Evolutionary conservation across 805 yeast species (phyloP), one percentile per base, ranked within the genome.

Genomic region (Hanseniaspora clermontiae): DNA sequence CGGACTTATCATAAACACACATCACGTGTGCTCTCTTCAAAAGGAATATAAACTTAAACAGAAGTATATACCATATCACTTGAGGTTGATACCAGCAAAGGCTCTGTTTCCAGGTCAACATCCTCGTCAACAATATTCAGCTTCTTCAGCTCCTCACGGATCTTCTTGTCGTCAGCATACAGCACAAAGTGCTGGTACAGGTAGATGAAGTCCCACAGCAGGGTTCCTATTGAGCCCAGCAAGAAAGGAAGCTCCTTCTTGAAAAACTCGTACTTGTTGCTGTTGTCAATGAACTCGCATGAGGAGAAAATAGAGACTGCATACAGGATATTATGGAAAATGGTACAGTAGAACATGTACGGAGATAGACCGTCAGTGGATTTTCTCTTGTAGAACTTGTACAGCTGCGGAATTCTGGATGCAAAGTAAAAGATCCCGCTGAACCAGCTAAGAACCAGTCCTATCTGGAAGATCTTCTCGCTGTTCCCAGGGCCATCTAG

Each of bases 301-400:
- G 87, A 80, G 1, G 83, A 73, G 43, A 89, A 61, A 31, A 91
- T 88, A 7, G 95, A 84, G 7, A 79, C 61, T 0, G 93, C 79
- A 67, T 91, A 90, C 1, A 88, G 77, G 39, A 82, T 61, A 67
- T 91, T 91, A 4, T 95, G 95, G 27, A 79, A 55, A 46, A 90
- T 72, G 0, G 96, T 95, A 19, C 91, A 80, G 11, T 79, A 79
- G 67, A 90, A 90, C 27, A 89, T 72, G 47, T 85, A 68, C 24
- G 95, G 87, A 1, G 96, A 85, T 2, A 89, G 74, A 2, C 96
- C 97, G 37, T 84, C 83, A 0, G 95, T 93, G 0, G 96, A 86
- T 65, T 86, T 85, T 42, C 96, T 74, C 53, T 72, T 62, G 66
- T 79, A 83, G 69, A 90, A 90, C 66, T 85, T 88, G 65, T 77